phyloP scores from a whole-genome alignment of 208 protist species.

The Lotmaria passim region DNA sequence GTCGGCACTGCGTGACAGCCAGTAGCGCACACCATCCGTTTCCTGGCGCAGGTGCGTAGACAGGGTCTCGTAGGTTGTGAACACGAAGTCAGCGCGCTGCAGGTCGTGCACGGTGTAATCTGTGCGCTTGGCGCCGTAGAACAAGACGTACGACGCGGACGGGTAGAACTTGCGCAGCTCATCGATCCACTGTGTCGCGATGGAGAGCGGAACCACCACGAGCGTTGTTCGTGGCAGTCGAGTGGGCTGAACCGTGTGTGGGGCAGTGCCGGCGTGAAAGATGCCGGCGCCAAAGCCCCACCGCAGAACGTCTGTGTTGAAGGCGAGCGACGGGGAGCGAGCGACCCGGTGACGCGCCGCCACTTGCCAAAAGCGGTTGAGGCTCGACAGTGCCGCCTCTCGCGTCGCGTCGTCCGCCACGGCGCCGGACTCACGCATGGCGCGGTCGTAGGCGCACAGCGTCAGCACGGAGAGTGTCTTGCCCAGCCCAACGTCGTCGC shows the following conservation, averaged over 20 bases:
- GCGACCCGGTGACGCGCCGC: background rate
- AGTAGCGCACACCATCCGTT: slow-evolving; percentile 19
- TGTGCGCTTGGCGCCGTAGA: slow-evolving; percentile 47
- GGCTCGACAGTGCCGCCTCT: background rate
- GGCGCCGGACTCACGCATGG: slow-evolving; percentile 9
- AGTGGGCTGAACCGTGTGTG: background rate
- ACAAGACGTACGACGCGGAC: slow-evolving; percentile 48
- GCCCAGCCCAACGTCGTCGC: slow-evolving; percentile 74
- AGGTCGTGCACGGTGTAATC: slow-evolving; percentile 51
- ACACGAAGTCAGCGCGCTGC: slow-evolving; percentile 50
- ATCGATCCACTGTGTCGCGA: slow-evolving; percentile 56
- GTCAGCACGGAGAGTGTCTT: slow-evolving; percentile 72
- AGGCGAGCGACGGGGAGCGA: background rate
- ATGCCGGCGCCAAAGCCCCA: slow-evolving; percentile 18
- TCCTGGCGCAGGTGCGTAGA: slow-evolving; percentile 54
- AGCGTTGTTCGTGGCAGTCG: slow-evolving; percentile 53
- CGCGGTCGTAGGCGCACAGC: slow-evolving; percentile 43
- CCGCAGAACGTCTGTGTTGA: slow-evolving; percentile 17
- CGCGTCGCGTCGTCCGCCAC: background rate
- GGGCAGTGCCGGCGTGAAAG: slow-evolving; percentile 11
- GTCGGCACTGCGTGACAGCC: slow-evolving; percentile 13
- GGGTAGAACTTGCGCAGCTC: slow-evolving; percentile 61
- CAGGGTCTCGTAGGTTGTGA: slow-evolving; percentile 77
- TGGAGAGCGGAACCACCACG: slow-evolving; percentile 60
- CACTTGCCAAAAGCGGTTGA: slow-evolving; percentile 14